These are phyloP conservation scores for Fusarium sarcochroum DNA, from an alignment of 2,329 filamentous ascomycete species.

Conservation along the genomic window DNA sequence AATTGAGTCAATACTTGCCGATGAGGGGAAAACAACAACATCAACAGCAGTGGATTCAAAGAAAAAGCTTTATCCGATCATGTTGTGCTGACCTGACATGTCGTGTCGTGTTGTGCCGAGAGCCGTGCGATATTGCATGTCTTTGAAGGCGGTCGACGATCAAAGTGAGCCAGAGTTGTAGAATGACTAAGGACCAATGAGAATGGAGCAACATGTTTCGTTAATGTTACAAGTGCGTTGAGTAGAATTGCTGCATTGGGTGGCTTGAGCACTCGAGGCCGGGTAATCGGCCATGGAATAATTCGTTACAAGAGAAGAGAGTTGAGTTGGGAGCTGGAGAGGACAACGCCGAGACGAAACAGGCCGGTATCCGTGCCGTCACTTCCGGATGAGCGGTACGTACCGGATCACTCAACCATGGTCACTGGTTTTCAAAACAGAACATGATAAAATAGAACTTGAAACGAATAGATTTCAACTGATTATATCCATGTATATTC, in stretches of 20 bases:
- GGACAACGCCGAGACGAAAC: conserved; percentile 44
- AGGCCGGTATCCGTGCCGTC: conserved; percentile 47
- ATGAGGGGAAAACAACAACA: background rate
- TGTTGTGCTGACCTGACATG: background rate
- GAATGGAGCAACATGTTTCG: conserved; percentile 14
- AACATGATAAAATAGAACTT: too few species aligned
- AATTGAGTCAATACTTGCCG: background rate
- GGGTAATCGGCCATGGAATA: conserved; percentile 27
- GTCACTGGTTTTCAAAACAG: background rate
- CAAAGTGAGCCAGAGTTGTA: conserved; percentile 4
- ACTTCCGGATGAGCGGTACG: conserved; percentile 42
- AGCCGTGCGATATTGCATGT: conserved; percentile 4
- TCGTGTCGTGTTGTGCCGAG: conserved; percentile 1
- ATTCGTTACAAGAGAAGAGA: conserved; percentile 6
- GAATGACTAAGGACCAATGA: conserved; percentile 9
- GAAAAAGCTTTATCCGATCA: background rate
- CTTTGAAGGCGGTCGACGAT: conserved; percentile 6
- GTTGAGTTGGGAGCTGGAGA: conserved; percentile 18
- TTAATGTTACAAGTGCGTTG: conserved; percentile 22
- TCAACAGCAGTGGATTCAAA: background rate
- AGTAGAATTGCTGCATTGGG: conserved; percentile 7
- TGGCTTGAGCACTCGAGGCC: conserved; percentile 21
- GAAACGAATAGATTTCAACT: too few species aligned
- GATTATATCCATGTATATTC: too few species aligned
- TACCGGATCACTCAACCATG: background rate